Conservation (phyloP, 805 yeast species). For the Kuraishia capsulata region DNA sequence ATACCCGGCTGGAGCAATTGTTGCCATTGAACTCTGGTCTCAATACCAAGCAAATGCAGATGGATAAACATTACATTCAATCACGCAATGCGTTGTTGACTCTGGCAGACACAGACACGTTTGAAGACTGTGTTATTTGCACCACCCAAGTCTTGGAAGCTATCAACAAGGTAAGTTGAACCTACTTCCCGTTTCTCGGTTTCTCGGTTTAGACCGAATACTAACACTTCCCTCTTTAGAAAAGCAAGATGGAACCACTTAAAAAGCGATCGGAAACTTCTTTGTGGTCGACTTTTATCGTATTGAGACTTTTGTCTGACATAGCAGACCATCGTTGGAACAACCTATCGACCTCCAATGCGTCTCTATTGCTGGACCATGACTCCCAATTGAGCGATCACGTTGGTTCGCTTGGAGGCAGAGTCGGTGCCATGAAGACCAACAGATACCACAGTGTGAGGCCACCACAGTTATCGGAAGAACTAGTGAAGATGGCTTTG, state of each 20-base stretch:
- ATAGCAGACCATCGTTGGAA: conserved; percentile 29
- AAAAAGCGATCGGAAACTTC: conserved; percentile 17
- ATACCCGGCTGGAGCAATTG: conserved; percentile 20
- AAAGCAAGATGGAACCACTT: conserved; percentile 14
- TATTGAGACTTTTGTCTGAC: conserved; percentile 30
- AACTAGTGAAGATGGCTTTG: conserved; percentile 12
- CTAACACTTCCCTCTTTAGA: no score
- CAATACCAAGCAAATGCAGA: conserved; percentile 25
- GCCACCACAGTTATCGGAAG: conserved; percentile 20
- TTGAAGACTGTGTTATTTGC: conserved; percentile 20
- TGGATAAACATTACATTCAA: conserved; percentile 23
- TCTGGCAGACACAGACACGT: conserved; percentile 17
- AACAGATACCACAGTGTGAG: conserved; percentile 22
- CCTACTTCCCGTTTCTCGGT: no score
- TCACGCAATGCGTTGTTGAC: conserved; percentile 23
- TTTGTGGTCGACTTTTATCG: conserved; percentile 24
- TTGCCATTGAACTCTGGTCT: conserved; percentile 28
- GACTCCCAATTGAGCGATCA: conserved; percentile 10
- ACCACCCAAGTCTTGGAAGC: conserved; percentile 15
- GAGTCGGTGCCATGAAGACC: conserved; percentile 23
- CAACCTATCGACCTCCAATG: conserved; percentile 11
- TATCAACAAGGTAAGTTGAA: no score
- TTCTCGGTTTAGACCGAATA: no score
- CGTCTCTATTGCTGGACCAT: conserved; percentile 9
- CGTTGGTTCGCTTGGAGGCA: conserved; percentile 13